Evolutionary conservation across 164 flowering plant genomes (phyloP), one percentile per base, ranked within the genome.

Genomic region (Magnolia kwangsiensis): DNA sequence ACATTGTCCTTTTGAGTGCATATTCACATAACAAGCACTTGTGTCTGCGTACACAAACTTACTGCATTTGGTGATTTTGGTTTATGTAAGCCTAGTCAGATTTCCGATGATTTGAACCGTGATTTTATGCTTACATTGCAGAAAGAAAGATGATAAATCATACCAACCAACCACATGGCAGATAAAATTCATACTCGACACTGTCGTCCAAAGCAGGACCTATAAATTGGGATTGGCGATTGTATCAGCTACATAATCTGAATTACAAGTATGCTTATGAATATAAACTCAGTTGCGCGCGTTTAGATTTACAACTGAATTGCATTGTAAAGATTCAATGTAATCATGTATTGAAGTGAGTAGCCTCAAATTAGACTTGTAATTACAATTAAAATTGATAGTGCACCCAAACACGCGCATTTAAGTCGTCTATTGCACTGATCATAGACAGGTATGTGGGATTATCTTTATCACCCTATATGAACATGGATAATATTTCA

Each of bases 111-210:
- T 55, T 16, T 10, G 61, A 10, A 10, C 4, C 61, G 1, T 55
- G 13, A 16, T 55, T 18, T 29, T 13, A 31, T 68, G 29, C 51
- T 68, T 68, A 29, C 49, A 68, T 19, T 77, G 73, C 82, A 89
- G 91, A 82, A 90, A 82, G 79, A 81, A 29, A 51, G 81, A 71
- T 45, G 76, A 86, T 16, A 82, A 82, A 29, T 72, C 79, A 68
- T 90, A 86, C 67, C 63, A 80, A 82, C 88, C 87, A 79, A 96
- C 97, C 4, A 85, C 87, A 63, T 83, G 87, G 87, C 79, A 81
- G 81, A 85, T 85, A 67, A 75, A 73, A 50, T 85, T 85, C 71
- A 63, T 71, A 1, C 80, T 83, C 1, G 82, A 77, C 66, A 37
- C 18, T 0, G 72, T 81, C 31, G 59, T 61, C 66, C 77, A 73